Base-by-base conservation (phyloP, 768 basidiomycete genomes). In the Suillus subalutaceus region DNA sequence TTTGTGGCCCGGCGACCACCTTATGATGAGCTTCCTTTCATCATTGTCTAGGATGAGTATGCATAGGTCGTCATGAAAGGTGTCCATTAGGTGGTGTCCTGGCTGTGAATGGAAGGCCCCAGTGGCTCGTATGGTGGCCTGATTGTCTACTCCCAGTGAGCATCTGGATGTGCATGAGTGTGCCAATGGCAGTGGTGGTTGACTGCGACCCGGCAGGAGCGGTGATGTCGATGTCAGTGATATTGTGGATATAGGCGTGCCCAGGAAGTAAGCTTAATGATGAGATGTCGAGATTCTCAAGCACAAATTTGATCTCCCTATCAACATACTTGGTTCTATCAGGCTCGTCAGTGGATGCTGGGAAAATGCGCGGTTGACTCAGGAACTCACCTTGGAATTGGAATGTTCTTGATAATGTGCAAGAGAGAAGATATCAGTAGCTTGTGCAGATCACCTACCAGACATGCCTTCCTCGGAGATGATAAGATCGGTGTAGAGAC, bases 211-310 rank as follows among this genome's bases (percentile, higher is more conserved):
- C 72, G 0, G 72, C 68, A 1, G 82, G 77, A 0, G 84, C 82
- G 4, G 80, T 78, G 69, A 90, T 85, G 52, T 86, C 85, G 64
- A 86, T 74, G 64, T 86, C 84, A 35, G 89, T 90, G 72, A 90
- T 88, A 70, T 91, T 90, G 65, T 89, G 87, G 43, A 92, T 84
- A 74, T 86, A 90, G 8, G 86, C 86, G 59, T 90, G 89, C 0
- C 90, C 89, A 0, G 91, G 91, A 18, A 90, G 83, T 37, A 91
- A 77, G 59, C 84, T 84, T 74, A 91, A 81, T 0, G 86, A 85
- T 3, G 90, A 90, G 26, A 92, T 80, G 68, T 91, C 86, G 41
- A 92, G 79, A 71, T 91, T 88, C 73, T 92, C 91, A 50, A 92
- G 84, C 2, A 91, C 88, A 65, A 92, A 89, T 70, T 92, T 90